Conservation (phyloP, 2,329 filamentous ascomycete species). For the Colletotrichum tanaceti region DNA sequence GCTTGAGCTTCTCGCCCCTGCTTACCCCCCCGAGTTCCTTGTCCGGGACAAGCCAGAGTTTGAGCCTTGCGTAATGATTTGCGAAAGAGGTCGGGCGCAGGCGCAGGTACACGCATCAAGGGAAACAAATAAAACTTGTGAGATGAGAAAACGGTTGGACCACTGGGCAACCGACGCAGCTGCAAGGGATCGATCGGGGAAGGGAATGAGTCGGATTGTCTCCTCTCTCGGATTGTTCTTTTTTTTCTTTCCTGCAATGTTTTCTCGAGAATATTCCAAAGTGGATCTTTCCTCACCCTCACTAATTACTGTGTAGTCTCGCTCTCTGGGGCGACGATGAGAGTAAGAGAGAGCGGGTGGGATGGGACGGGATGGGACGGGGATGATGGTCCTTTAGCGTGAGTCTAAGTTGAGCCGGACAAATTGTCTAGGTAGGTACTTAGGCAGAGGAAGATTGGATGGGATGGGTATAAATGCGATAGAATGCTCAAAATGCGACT, state of each 20-base stretch:
- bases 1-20: conserved; percentile 6
- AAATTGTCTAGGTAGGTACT: no score
- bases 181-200: conserved; percentile 35
- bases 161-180: conserved; percentile 22
- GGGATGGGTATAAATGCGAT: background rate
- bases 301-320: no score
- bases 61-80: conserved; percentile 18
- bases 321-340: conserved; percentile 3
- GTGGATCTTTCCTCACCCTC: conserved; percentile 12
- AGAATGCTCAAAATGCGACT: conserved; percentile 2
- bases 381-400: background rate
- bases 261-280: conserved; percentile 39
- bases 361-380: conserved; percentile 1
- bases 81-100: conserved; percentile 1
- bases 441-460: background rate
- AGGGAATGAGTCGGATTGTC: background rate
- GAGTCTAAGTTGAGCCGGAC: background rate
- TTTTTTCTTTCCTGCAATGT: conserved; percentile 18
- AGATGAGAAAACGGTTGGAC: conserved; percentile 1
- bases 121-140: conserved; percentile 1
- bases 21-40: background rate
- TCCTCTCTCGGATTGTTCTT: background rate
- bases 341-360: conserved; percentile 9
- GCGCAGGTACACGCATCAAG: conserved; percentile 6
- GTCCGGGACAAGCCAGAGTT: conserved; percentile 10